Evolutionary conservation across 768 basidiomycete genomes (phyloP).

Genomic region (Trichaptum fuscoviolaceum): DNA sequence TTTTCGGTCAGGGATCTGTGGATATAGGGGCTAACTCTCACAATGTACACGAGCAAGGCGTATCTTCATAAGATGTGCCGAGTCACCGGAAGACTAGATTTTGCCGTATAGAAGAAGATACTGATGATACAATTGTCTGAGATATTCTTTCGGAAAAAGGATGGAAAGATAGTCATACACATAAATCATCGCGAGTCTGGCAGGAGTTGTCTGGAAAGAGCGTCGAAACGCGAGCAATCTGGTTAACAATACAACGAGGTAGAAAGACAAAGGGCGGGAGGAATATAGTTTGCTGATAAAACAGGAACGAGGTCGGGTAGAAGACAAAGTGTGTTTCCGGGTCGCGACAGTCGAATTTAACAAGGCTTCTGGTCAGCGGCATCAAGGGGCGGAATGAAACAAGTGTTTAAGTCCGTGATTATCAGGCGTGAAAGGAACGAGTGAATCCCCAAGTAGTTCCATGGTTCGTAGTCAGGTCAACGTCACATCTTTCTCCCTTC

Average conservation of each 20-base stretch:
- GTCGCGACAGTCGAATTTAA: neutral
- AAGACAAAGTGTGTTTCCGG: neutral
- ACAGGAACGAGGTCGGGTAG: neutral
- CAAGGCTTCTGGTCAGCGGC: neutral
- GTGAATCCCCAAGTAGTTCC: neutral
- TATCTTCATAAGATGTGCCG: neutral
- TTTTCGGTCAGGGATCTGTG: neutral
- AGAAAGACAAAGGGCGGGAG: neutral
- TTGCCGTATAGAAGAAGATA: neutral
- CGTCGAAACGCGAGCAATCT: neutral
- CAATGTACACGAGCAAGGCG: neutral
- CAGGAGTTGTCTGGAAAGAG: neutral
- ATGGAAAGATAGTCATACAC: neutral
- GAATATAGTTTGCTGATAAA: neutral
- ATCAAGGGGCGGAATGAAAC: neutral
- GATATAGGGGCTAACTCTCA: neutral
- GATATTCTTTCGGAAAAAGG: neutral
- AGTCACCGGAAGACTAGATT: neutral
- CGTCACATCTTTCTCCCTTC: neutral
- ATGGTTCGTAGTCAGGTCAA: neutral
- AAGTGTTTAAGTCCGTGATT: neutral
- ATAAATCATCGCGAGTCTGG: neutral
- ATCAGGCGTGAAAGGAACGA: neutral
- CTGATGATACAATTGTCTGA: neutral
- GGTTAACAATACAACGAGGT: neutral